Conservation (phyloP, 2,329 filamentous ascomycete species). For the Curvularia verruculosa region DNA sequence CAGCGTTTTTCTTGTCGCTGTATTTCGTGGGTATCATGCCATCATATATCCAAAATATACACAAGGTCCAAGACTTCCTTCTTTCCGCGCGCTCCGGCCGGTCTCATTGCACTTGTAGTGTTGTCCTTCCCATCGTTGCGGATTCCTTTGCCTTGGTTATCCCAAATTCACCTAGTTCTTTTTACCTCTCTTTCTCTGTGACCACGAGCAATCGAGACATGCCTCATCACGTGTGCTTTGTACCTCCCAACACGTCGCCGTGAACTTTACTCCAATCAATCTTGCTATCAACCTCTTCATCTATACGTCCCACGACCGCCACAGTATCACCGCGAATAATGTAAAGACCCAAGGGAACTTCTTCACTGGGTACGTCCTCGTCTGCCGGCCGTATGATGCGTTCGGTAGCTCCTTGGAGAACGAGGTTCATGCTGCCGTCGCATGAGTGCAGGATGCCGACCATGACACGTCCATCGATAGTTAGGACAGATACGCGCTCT, state of each 20-base stretch:
- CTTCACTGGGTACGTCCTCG: conserved; percentile 78
- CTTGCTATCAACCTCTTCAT: conserved; percentile 84
- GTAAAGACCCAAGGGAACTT: conserved; percentile 86
- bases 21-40: conserved; percentile 26
- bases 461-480: conserved; percentile 83
- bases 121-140: background rate
- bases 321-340: conserved; percentile 95
- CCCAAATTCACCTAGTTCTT: background rate
- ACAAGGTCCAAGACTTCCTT: background rate
- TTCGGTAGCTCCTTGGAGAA: conserved; percentile 82
- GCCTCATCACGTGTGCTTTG: conserved; percentile 67
- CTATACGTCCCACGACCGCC: conserved; percentile 84
- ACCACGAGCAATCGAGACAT: background rate
- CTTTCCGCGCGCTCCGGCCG: background rate
- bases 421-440: conserved; percentile 92
- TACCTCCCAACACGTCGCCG: conserved; percentile 80
- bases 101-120: background rate
- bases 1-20: conserved; percentile 15
- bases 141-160: background rate
- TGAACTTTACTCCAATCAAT: conserved; percentile 94
- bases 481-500: conserved; percentile 94
- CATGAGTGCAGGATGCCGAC: conserved; percentile 79
- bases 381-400: conserved; percentile 87
- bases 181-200: background rate
- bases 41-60: conserved; percentile 10